Base-by-base conservation (phyloP, 345 rosid species). In the Euphorbia peplus region DNA sequence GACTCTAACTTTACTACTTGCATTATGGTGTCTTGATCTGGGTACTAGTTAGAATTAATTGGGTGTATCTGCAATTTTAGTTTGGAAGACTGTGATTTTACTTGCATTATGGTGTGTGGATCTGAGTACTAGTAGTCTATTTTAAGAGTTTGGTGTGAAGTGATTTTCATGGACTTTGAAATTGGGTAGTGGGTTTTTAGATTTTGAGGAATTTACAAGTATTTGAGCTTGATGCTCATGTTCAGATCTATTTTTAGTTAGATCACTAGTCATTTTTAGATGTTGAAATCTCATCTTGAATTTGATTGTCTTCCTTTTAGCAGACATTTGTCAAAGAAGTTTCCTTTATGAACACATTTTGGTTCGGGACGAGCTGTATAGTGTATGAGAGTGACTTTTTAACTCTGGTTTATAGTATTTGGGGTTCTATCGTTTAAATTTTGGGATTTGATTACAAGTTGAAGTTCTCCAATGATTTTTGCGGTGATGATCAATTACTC, bases 211-310 rank as follows among this genome's bases (percentile, higher is more conserved):
- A 6, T 26, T 52, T 21, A 21, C 10, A 21, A 15, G 22, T 50
- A 24, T 48, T 63, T 64, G 62, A 53, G 25, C 50, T 1, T 5
- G 52, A 52, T 56, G 48, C 1, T 56, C 18, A 50, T 67, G 73
- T 44, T 22, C 28, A 37, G 75, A 72, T 75, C 66, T 75, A 39
- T 26, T 50, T 44, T 47, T 29, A 5, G 42, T 32, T 67, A 39
- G 74, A 52, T 64, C 67, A 8, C 4, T 28, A 4, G 19, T 63
- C 37, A 41, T 62, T 21, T 62, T 16, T 2, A 52, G 29, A 2
- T 25, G 16, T 41, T 39, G 24, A 39, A n/a, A 10, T 25, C 5
- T 32, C 32, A 2, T 39, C 39, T 32, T 51, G 13, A 22, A n/a
- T n/a, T n/a, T n/a, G n/a, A n/a, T n/a, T n/a, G n/a, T n/a, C 53